Evolutionary conservation across 148 eudicot genomes (phyloP).

Genomic region (Hydrangea macrophylla): DNA sequence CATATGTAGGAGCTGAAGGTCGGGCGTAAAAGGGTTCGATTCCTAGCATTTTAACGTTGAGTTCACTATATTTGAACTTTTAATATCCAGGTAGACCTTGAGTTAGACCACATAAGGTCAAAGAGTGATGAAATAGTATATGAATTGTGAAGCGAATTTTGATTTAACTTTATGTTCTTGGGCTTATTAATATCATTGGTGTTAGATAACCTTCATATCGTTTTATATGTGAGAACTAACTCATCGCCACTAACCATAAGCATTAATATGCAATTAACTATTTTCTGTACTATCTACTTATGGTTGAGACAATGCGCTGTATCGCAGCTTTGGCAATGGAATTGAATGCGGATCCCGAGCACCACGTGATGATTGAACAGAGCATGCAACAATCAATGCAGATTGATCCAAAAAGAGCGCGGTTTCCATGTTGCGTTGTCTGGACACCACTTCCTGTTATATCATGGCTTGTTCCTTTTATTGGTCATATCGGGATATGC

Average conservation of each 20-base stretch:
- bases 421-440: constrained; percentile 87
- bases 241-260: neutral
- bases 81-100: too few relatives aligned
- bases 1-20: neutral
- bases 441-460: constrained; percentile 94
- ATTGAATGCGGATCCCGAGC: constrained; percentile 43
- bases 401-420: constrained; percentile 67
- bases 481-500: constrained; percentile 90
- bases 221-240: neutral
- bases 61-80: neutral
- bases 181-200: too few relatives aligned
- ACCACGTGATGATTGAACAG: constrained; percentile 46
- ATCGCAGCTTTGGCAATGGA: constrained; percentile 35
- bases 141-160: too few relatives aligned
- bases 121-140: too few relatives aligned
- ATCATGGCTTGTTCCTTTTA: constrained; percentile 89
- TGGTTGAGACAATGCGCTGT: neutral
- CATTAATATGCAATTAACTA: neutral
- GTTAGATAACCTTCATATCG: neutral
- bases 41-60: neutral
- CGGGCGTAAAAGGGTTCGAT: neutral
- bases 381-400: constrained; percentile 28
- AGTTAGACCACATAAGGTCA: too few relatives aligned
- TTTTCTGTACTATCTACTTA: neutral
- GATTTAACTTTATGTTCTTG: too few relatives aligned